Conservation (phyloP, 1,139 yeast species). For the Hemisphaericaspora xylofermentans region DNA sequence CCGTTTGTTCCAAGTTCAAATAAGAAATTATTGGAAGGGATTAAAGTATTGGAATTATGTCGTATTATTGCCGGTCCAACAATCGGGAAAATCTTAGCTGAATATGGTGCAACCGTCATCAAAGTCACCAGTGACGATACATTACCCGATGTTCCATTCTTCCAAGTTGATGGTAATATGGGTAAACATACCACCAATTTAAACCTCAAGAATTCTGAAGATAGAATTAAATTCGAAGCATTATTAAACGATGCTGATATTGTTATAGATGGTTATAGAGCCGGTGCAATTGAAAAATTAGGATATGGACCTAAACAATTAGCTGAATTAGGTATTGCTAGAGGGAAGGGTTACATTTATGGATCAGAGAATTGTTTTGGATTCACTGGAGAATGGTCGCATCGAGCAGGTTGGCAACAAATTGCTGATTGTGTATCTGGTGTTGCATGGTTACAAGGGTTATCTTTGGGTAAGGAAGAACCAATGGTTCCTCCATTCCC, state of each 20-base stretch:
- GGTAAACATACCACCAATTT: slow-evolving; percentile 31
- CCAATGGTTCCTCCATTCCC: slow-evolving; percentile 37
- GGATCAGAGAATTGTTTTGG: slow-evolving; percentile 35
- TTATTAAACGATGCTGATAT: slow-evolving; percentile 29
- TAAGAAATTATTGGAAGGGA: slow-evolving; percentile 24
- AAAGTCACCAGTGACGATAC: slow-evolving; percentile 25
- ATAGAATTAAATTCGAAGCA: slow-evolving; percentile 22
- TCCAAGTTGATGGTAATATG: slow-evolving; percentile 31
- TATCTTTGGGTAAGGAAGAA: slow-evolving; percentile 26
- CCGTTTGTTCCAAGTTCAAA: slow-evolving; percentile 18
- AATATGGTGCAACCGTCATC: slow-evolving; percentile 32
- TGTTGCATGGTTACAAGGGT: slow-evolving; percentile 33
- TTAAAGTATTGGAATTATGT: slow-evolving; percentile 31
- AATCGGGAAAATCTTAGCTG: slow-evolving; percentile 28
- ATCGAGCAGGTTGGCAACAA: slow-evolving; percentile 37
- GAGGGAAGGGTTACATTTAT: slow-evolving; percentile 31
- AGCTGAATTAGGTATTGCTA: slow-evolving; percentile 20
- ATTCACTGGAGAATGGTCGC: slow-evolving; percentile 28
- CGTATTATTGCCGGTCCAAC: slow-evolving; percentile 35
- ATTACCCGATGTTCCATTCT: slow-evolving; percentile 31
- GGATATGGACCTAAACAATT: slow-evolving; percentile 27
- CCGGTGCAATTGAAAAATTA: slow-evolving; percentile 26
- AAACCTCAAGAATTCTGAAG: slow-evolving; percentile 24
- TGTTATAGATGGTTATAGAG: slow-evolving; percentile 30
- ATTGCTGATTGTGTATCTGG: slow-evolving; percentile 35